Evolutionary conservation across 345 rosid genomes (phyloP).

Genomic region (Cardamine chenopodiifolia): DNA sequence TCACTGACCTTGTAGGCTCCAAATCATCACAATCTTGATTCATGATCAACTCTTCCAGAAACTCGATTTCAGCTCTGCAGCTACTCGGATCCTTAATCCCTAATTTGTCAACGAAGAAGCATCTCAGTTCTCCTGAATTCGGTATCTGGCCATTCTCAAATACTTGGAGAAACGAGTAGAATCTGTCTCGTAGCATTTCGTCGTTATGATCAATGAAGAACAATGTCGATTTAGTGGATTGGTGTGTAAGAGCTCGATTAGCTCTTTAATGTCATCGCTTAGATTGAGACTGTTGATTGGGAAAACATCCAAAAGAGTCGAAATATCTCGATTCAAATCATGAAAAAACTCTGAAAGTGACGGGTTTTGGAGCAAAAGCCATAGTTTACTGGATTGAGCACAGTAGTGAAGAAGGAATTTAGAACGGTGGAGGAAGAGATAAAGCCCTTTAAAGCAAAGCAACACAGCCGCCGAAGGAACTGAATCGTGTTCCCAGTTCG

Average conservation of each 20-base stretch:
- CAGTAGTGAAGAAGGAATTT: conserved; percentile 75
- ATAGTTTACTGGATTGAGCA: conserved; percentile 66
- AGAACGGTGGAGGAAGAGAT: conserved; percentile 68
- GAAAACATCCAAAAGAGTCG: conserved; percentile 81
- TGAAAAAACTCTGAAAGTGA: conserved; percentile 75
- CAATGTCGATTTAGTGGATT: conserved; percentile 53
- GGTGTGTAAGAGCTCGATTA: conserved; percentile 64
- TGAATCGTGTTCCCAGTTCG: not conserved
- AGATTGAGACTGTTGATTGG: conserved; percentile 52
- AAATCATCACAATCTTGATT: conserved; percentile 60
- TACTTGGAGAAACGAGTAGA: conserved; percentile 61
- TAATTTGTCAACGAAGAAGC: conserved; percentile 61
- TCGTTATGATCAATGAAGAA: conserved; percentile 64
- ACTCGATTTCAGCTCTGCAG: conserved; percentile 69
- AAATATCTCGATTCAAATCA: conserved; percentile 70
- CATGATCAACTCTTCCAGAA: conserved; percentile 77
- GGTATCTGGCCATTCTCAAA: conserved; percentile 65
- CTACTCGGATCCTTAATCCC: conserved; percentile 58
- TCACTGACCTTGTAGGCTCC: conserved; percentile 74
- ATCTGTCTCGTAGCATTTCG: conserved; percentile 54
- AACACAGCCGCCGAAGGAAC: conserved; percentile 44
- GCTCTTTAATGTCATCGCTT: conserved; percentile 74
- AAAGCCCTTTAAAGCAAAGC: conserved; percentile 69
- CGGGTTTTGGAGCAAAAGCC: conserved; percentile 80
- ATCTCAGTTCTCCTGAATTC: conserved; percentile 32